Percentiles rank a stretch among this genome's conserved stretches.
Conservation (phyloP, 208 protist species). For the Strigomonas culicis region DNA sequence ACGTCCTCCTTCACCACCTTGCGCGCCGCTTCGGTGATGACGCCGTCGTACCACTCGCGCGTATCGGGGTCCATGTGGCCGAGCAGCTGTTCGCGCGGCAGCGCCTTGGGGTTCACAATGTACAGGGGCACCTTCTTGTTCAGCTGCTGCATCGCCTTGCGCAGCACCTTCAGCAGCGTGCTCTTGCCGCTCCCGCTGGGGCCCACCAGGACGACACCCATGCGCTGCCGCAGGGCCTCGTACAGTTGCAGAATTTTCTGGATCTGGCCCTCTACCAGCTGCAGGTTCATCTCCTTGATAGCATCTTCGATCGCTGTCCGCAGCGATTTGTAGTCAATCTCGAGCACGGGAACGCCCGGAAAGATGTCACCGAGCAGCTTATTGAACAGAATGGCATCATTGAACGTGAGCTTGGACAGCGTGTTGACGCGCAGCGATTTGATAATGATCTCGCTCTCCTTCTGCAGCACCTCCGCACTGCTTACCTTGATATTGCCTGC, state of each 20-base stretch:
- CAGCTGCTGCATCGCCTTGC: slow-evolving; percentile 80
- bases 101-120: slow-evolving; percentile 98
- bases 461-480: slow-evolving; percentile 59
- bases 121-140: slow-evolving; percentile 87
- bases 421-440: slow-evolving; percentile 97
- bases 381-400: slow-evolving; percentile 94
- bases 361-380: slow-evolving; percentile 95
- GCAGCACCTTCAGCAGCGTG: slow-evolving; percentile 92
- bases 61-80: slow-evolving; percentile 98
- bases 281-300: slow-evolving; percentile 88
- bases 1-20: slow-evolving; percentile 94
- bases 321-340: slow-evolving; percentile 93
- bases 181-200: slow-evolving; percentile 97
- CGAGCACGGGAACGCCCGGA: slow-evolving; percentile 79
- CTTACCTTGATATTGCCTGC: slow-evolving; percentile 54
- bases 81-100: slow-evolving; percentile 94
- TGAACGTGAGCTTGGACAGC: slow-evolving; percentile 97
- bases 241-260: slow-evolving; percentile 96
- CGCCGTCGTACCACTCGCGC: slow-evolving; percentile 98
- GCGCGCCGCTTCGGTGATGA: slow-evolving; percentile 93
- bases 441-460: slow-evolving; percentile 95
- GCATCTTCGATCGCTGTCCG: slow-evolving; percentile 88
- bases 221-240: slow-evolving; percentile 96
- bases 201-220: slow-evolving; percentile 97
- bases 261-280: slow-evolving; percentile 85